Percentiles rank a stretch among this genome's conserved stretches.
Evolutionary conservation across 2,329 filamentous ascomycete genomes (phyloP).

Genomic region (Talaromyces sp.): DNA sequence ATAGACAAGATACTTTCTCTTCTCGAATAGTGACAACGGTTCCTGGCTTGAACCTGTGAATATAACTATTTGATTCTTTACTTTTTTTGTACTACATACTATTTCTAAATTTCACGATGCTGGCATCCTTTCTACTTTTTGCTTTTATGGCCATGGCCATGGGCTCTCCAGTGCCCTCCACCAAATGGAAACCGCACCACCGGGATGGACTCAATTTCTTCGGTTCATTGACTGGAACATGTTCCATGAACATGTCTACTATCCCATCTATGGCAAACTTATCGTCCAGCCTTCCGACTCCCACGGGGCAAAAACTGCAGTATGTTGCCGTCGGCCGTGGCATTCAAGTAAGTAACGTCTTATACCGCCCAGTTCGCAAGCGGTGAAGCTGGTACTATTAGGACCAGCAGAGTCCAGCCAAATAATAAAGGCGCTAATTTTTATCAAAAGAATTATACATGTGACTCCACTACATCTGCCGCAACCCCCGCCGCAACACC

Average conservation of each 20-base stretch:
- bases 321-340: constrained; percentile 1
- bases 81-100: neutral
- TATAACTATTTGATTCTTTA: neutral
- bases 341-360: neutral
- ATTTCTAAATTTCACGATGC: neutral
- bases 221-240: neutral
- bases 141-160: neutral
- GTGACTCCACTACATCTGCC: neutral
- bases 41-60: neutral
- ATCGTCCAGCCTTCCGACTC: neutral
- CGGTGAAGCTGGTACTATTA: neutral
- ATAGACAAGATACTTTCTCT: neutral
- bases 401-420: neutral
- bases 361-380: neutral
- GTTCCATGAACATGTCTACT: neutral
- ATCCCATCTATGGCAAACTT: neutral
- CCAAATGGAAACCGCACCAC: neutral
- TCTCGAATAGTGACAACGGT: neutral
- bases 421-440: neutral
- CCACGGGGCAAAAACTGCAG: neutral
- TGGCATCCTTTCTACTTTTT: neutral
- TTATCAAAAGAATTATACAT: constrained; percentile 3
- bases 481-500: neutral
- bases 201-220: neutral
- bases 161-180: neutral